phyloP scores from a whole-genome alignment of 2,329 filamentous ascomycete species.

The Aspergillus japonicus region DNA sequence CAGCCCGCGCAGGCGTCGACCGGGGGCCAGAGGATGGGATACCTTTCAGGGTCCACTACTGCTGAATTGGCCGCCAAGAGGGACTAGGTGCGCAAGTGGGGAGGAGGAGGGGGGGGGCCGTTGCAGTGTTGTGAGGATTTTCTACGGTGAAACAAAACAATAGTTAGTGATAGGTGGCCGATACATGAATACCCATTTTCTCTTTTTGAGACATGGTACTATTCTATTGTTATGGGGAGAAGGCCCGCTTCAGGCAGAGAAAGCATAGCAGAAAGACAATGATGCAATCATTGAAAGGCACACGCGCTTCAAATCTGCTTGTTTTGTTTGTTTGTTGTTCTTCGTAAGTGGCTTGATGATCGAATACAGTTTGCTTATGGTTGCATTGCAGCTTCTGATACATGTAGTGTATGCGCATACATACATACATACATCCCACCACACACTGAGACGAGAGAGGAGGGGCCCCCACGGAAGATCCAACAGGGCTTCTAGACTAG shows the following conservation, averaged over 20 bases:
- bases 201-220: not conserved
- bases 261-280: not conserved
- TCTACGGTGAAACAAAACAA: conserved; percentile 5
- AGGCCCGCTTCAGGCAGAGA: not conserved
- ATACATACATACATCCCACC: not conserved
- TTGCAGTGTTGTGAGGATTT: too few species aligned
- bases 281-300: not conserved
- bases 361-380: not conserved
- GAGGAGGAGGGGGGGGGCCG: conserved; percentile 3
- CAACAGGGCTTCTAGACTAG: not conserved
- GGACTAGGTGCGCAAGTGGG: conserved; percentile 11
- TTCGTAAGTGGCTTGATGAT: not conserved
- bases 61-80: conserved; percentile 16
- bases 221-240: not conserved
- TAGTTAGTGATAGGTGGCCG: not conserved
- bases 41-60: conserved; percentile 14
- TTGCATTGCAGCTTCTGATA: conserved; percentile 1
- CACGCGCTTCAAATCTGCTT: not conserved
- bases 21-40: not conserved
- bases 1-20: not conserved
- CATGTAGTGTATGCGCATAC: not conserved
- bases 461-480: not conserved
- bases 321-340: not conserved
- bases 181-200: not conserved
- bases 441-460: not conserved